These are phyloP conservation scores for Rubia yunnanensis DNA, from an alignment of 257 asterid species.

Conservation along the genomic window DNA sequence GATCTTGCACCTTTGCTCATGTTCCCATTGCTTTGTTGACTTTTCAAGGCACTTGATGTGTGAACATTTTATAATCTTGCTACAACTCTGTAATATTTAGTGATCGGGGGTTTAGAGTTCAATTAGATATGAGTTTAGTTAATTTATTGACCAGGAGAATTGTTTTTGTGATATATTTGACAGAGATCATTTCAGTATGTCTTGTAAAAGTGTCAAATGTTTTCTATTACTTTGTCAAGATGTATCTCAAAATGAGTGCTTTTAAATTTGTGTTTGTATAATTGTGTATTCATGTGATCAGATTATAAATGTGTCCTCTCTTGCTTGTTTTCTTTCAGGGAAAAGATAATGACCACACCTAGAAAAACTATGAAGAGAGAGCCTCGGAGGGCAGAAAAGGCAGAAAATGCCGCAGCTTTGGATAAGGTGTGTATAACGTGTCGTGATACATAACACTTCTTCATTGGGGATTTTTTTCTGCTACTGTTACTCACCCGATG, in stretches of 20 bases:
- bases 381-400: constrained; percentile 84
- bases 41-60: not conserved
- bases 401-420: constrained; percentile 71
- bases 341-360: constrained; percentile 80
- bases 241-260: not conserved
- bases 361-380: constrained; percentile 74
- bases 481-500: constrained; percentile 11
- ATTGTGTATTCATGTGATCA: not conserved
- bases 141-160: too few species aligned
- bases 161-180: not conserved
- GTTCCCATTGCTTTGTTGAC: constrained; percentile 8
- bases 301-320: not conserved
- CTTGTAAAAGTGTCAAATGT: not conserved
- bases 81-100: not conserved
- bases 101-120: not conserved
- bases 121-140: not conserved
- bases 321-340: constrained; percentile 38
- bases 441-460: not conserved
- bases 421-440: constrained; percentile 43
- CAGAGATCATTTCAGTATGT: not conserved
- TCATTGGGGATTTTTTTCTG: not conserved
- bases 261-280: not conserved
- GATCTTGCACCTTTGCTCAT: not conserved
- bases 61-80: not conserved
- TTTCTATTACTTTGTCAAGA: not conserved